phyloP scores from a whole-genome alignment of 139 green algal genomes.

The Deuterostichococcus epilithicus region DNA sequence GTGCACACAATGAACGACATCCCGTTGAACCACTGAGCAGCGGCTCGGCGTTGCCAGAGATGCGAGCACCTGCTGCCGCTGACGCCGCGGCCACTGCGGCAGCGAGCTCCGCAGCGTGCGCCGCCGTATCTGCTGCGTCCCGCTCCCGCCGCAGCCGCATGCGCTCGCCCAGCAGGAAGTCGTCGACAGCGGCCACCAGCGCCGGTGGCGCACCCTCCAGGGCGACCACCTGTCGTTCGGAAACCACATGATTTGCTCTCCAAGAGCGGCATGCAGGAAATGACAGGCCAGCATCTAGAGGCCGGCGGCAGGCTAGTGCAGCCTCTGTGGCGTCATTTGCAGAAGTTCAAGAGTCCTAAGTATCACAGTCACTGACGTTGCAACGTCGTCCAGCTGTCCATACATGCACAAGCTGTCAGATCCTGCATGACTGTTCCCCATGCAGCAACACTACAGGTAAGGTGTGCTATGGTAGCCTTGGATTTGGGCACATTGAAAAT shows the following conservation, averaged over 20 bases:
- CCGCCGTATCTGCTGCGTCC: slow-evolving; percentile 9
- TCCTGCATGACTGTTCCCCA: too few species aligned
- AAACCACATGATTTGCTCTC: background rate
- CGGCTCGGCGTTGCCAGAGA: background rate
- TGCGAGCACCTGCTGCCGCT: background rate
- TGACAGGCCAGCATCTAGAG: background rate
- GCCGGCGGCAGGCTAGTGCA: background rate
- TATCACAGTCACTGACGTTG: too few species aligned
- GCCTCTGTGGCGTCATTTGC: background rate
- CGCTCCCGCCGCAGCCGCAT: slow-evolving; percentile 20
- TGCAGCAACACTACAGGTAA: too few species aligned
- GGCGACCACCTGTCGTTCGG: background rate
- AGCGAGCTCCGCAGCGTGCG: background rate
- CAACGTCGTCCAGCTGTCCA: too few species aligned
- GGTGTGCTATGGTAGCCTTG: too few species aligned
- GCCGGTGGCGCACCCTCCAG: slow-evolving; percentile 25
- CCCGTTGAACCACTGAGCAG: background rate
- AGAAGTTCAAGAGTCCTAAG: too few species aligned
- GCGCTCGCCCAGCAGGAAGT: slow-evolving; percentile 38
- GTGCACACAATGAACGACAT: background rate
- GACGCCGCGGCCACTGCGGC: background rate
- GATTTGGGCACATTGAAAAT: too few species aligned
- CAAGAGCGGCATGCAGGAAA: background rate
- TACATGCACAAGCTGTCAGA: too few species aligned
- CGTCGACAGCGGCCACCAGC: slow-evolving; percentile 22